Evolutionary conservation across 495 filamentous ascomycete genomes (phyloP).

Genomic region (Penicillium flavigenum): DNA sequence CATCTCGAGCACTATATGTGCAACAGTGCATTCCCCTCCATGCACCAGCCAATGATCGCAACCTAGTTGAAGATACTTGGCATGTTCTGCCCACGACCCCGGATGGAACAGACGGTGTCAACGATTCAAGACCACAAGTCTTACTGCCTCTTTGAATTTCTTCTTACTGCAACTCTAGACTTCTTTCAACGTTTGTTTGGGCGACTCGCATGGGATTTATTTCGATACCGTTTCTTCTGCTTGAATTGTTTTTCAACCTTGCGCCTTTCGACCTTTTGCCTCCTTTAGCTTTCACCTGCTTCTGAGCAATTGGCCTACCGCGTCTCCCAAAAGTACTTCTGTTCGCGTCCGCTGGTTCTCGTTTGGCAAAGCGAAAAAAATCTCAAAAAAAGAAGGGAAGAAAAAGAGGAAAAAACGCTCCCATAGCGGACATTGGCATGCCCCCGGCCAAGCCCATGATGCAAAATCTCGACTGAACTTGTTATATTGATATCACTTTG

Average conservation of each 20-base stretch:
- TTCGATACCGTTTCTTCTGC: slow-evolving; percentile 41
- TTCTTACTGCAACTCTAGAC: slow-evolving; percentile 28
- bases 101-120: slow-evolving; percentile 20
- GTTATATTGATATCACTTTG: not conserved
- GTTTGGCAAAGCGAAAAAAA: slow-evolving; percentile 34
- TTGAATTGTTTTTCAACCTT: slow-evolving; percentile 33
- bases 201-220: slow-evolving; percentile 33
- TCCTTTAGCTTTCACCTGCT: slow-evolving; percentile 26
- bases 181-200: slow-evolving; percentile 28
- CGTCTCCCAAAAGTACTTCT: slow-evolving; percentile 40
- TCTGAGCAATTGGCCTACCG: slow-evolving; percentile 28
- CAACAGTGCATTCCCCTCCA: slow-evolving; percentile 54
- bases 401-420: slow-evolving; percentile 41
- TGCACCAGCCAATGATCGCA: slow-evolving; percentile 59
- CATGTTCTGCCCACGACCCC: slow-evolving; percentile 15
- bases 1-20: slow-evolving; percentile 66
- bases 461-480: slow-evolving; percentile 8
- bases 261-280: slow-evolving; percentile 27
- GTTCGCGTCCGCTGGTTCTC: slow-evolving; percentile 33
- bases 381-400: slow-evolving; percentile 29
- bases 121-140: slow-evolving; percentile 12
- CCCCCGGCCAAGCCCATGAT: slow-evolving; percentile 26
- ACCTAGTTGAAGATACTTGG: slow-evolving; percentile 24
- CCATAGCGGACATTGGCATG: slow-evolving; percentile 35
- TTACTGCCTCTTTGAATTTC: slow-evolving; percentile 19